Conservation (phyloP, 192 early-diverging fungal species). For the Radiomyces spectabilis region DNA sequence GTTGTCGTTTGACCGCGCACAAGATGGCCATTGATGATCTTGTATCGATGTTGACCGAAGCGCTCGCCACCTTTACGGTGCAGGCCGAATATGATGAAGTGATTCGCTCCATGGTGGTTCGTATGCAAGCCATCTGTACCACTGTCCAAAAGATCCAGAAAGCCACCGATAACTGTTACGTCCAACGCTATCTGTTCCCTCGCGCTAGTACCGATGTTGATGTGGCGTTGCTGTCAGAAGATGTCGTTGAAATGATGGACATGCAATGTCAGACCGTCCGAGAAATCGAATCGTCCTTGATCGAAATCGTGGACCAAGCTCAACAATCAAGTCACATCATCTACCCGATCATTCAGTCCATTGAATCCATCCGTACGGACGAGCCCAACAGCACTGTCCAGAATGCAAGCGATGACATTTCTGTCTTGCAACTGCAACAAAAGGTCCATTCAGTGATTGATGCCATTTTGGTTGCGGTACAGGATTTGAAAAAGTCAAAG, state of each 20-base stretch:
- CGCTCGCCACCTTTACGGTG: not conserved
- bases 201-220: slow-evolving; percentile 5
- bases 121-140: slow-evolving; percentile 3
- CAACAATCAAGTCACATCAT: slow-evolving; percentile 29
- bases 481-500: slow-evolving; percentile 29
- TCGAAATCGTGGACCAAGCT: slow-evolving; percentile 11
- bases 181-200: slow-evolving; percentile 19
- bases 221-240: slow-evolving; percentile 16
- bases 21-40: slow-evolving; percentile 37
- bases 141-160: slow-evolving; percentile 13
- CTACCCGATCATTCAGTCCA: slow-evolving; percentile 30
- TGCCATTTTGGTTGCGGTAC: slow-evolving; percentile 32
- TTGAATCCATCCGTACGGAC: slow-evolving; percentile 20
- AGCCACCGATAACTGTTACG: slow-evolving; percentile 7
- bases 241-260: slow-evolving; percentile 26
- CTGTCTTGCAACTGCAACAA: not conserved
- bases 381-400: not conserved
- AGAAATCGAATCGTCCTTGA: slow-evolving; percentile 16
- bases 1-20: slow-evolving; percentile 16
- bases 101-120: too few relatives aligned
- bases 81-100: slow-evolving; percentile 6
- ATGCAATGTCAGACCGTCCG: slow-evolving; percentile 17
- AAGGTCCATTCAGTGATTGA: slow-evolving; percentile 33
- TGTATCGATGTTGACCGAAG: slow-evolving; percentile 12
- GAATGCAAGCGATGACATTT: not conserved